A percentile compares a stretch with the other conserved stretches of the same genome.
These are phyloP conservation scores for Adansonia madagascariensis DNA, from an alignment of 441 rosid genomes.

Conservation along the genomic window DNA sequence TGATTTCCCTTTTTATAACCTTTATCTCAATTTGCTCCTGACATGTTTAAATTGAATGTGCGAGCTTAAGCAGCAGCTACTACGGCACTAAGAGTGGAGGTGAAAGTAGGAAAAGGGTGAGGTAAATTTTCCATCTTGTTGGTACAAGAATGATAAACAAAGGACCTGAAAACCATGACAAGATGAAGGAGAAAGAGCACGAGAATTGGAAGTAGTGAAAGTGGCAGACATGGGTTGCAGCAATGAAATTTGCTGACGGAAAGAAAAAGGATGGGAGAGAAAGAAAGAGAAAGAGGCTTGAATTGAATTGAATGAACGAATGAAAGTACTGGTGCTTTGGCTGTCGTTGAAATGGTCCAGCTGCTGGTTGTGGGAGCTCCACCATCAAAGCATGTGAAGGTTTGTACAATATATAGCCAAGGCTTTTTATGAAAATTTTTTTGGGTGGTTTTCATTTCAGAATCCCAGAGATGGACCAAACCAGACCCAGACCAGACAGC, in stretches of 20 bases:
- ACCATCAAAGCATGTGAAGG: constrained; percentile 59
- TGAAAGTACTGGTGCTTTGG: constrained; percentile 31
- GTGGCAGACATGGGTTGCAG: constrained; percentile 70
- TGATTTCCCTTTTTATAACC: constrained; percentile 37
- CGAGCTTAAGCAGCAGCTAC: constrained; percentile 42
- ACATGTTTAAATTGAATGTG: constrained; percentile 38
- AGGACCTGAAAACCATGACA: constrained; percentile 25
- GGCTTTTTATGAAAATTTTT: constrained; percentile 45
- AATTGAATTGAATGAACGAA: neutral
- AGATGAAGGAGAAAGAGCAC: constrained; percentile 29
- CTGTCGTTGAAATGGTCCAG: constrained; percentile 24
- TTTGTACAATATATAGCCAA: constrained; percentile 56
- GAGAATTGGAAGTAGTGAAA: constrained; percentile 38
- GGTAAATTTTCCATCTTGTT: constrained; percentile 32
- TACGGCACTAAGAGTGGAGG: constrained; percentile 44
- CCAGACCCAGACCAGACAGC: constrained; percentile 29
- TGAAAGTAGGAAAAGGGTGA: constrained; percentile 33
- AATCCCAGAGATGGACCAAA: constrained; percentile 52
- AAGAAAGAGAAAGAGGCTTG: neutral
- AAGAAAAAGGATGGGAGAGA: constrained; percentile 30
- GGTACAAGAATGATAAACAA: constrained; percentile 37
- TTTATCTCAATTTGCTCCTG: constrained; percentile 42
- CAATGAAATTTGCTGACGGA: constrained; percentile 33
- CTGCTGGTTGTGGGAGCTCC: constrained; percentile 56
- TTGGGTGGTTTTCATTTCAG: constrained; percentile 59